Conservation (phyloP, 345 rosid genomes). For the Physaria fendleri region DNA sequence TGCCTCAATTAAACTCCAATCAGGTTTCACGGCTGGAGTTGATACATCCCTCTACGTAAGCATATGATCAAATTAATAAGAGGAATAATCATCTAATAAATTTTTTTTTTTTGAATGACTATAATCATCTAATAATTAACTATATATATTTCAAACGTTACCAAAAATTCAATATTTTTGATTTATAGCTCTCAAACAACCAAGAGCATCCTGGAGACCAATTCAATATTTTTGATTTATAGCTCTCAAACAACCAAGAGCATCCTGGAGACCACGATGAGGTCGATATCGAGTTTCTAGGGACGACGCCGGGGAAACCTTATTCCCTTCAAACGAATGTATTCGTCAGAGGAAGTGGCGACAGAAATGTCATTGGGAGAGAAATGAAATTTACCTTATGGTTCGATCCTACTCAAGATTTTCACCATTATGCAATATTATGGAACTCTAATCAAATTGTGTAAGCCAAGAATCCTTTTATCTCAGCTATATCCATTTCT, state of each 20-base stretch:
- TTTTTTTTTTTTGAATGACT: no score
- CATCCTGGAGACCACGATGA: slow-evolving; percentile 86
- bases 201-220: slow-evolving; percentile 78
- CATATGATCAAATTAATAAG: background rate
- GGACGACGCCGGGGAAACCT: slow-evolving; percentile 64
- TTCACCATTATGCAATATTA: slow-evolving; percentile 63
- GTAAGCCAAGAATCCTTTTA: slow-evolving; percentile 33
- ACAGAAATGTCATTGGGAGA: slow-evolving; percentile 63
- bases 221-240: background rate
- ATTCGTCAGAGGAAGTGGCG: slow-evolving; percentile 86
- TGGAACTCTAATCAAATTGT: slow-evolving; percentile 70
- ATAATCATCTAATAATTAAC: background rate
- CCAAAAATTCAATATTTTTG: background rate
- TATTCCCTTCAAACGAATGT: slow-evolving; percentile 90
- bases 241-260: slow-evolving; percentile 87
- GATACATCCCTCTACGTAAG: slow-evolving; percentile 74
- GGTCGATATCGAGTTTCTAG: slow-evolving; percentile 82
- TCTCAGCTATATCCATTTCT: background rate
- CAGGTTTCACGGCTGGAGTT: slow-evolving; percentile 95
- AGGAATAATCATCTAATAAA: background rate
- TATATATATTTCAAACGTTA: background rate
- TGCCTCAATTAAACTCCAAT: slow-evolving; percentile 72
- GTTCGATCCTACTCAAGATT: slow-evolving; percentile 88
- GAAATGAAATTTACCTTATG: slow-evolving; percentile 74
- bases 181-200: slow-evolving; percentile 70